Base-by-base conservation (phyloP, 108 stramenopile species). In the Cylindrotheca fusiformis region DNA sequence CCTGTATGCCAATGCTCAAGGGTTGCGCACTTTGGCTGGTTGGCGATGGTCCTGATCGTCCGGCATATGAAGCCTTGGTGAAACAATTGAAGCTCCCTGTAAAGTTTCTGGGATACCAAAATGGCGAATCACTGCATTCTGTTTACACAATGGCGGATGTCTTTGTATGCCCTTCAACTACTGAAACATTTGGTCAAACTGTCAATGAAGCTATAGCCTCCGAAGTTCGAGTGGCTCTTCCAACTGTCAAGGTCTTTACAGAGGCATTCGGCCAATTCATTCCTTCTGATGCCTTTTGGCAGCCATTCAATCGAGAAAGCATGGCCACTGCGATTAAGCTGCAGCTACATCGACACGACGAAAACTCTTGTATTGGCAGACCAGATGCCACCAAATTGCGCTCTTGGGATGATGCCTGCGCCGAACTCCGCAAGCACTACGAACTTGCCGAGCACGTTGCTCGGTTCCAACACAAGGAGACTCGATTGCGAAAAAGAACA, bases 121-220 rank as follows among this genome's bases (percentile, higher is more conserved):
- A 61, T 28, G 79, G 79, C 22, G 72, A 77, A 63, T 75, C 72
- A 20, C 62, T 80, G 24, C 72, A 80, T 41, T 60, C 76, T 3
- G 79, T 65, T 0, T 80, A 80, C 63, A 61, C 75, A 21, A 57
- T 74, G 19, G 75, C 72, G 6, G 79, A 80, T 48, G 41, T 68
- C 17, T 80, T 80, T 32, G 79, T 80, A 1, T 80, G 75, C 32
- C 76, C 79, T 17, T 77, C 76, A 0, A 56, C 69, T 4, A 77
- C 79, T 0, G 79, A 80, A 53, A 80, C 79, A 3, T 80, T 80
- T 70, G 79, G 79, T 5, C 79, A 80, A 52, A 80, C 79, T 24
- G 79, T 80, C 41, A 80, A 80, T 29, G 79, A 80, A 33, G 79
- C 79, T 20, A 60, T 74, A 1, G 79, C 79, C 6, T 74, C 68